Evolutionary conservation across 2,329 filamentous ascomycete genomes (phyloP), one percentile per base, ranked within the genome.

Genomic region (Colletotrichum viniferum): DNA sequence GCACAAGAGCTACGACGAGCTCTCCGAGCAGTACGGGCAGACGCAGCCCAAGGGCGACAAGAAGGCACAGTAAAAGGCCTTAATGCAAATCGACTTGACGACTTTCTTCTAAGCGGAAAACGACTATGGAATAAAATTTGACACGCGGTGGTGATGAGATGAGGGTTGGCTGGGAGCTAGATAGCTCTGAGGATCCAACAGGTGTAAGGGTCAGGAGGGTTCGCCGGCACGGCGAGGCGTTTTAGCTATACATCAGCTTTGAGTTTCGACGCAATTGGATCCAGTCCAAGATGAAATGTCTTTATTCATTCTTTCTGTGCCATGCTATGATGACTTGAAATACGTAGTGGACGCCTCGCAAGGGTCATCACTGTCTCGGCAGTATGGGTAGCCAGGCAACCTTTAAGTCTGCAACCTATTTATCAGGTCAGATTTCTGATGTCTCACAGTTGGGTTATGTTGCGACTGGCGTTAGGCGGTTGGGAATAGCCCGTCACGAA

Each of bases 1-100:
- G 76, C 92, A 92, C 84, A 91, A 92, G 83, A 96, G 97, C 88
- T 98, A 98, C 86, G 92, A 95, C 83, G 92, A 93, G 79, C 89
- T 98, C 80, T 93, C 95, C 78, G 96, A 98, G 82, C 92, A 97
- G 88, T 94, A 96, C 80, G 90, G 92, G 75, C 86, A 88, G 74
- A 89, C 90, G 14, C 87, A 90, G 78, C 80, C 85, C 73, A 86
- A 89, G 62, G 85, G 83, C 14, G 88, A 88, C 69, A 92, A 91
- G 86, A 94, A 94, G 88, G 86, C 88, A 16, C 87, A 86, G 82
- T 90, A 88, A 26, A 36, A 24, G 32, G 61, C 21, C 8, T 16
- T 9, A 1, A 10, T 62, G 14, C 3, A 24, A 21, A 52, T 52
- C 43, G 6, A 13, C 43, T 52, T 21, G n/a, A 52, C 43, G 60